Base-by-base conservation (phyloP, 1,284 basidiomycete species). In the Amylostereum areolatum region DNA sequence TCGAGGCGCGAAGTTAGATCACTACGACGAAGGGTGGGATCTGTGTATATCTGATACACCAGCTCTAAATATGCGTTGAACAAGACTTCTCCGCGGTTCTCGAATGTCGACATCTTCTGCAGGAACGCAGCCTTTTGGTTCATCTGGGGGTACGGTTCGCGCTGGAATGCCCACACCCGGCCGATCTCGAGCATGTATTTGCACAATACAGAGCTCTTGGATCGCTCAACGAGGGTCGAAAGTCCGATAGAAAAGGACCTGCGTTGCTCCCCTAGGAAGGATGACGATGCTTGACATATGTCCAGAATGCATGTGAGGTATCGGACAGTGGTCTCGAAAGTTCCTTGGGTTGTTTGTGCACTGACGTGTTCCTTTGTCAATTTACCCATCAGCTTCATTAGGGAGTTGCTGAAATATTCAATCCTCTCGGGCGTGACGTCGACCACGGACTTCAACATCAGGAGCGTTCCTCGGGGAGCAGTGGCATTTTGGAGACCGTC, bases 1-100 rank as follows among this genome's bases (percentile, higher is more conserved):
- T 99, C 97, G 24, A 99, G 78, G 11, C 93, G 84, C 45, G 92
- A 88, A 0, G 97, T 99, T 52, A 99, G 75, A 59, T 99, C 97
- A 52, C 92, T 97, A 45, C 95, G 83, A 24, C 91, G 84, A 35
- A 99, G 74, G 4, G 75, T 71, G 2, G 92, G 85, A 42, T 94
- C 89, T 7, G 88, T 90, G 71, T 98, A 99, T 60, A 99, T 95
- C 57, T 95, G 90, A 62, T 92, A 89, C 54, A 99, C 90, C 50
- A 99, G 76, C 54, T 92, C 86, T 52, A 99, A 75, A 64, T 94
- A 99, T 45, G 86, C 81, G 51, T 85, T 82, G 66, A 92, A 91
- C 3, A 99, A 75, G 9, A 69, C 56, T 11, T 87, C 81, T 29
- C 85, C 85, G 43, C 89, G 83, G 37, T 77, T 77, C 69, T 99